These are phyloP conservation scores for Fraxinus excelsior DNA, from an alignment of 257 asterid genomes.

Conservation along the genomic window DNA sequence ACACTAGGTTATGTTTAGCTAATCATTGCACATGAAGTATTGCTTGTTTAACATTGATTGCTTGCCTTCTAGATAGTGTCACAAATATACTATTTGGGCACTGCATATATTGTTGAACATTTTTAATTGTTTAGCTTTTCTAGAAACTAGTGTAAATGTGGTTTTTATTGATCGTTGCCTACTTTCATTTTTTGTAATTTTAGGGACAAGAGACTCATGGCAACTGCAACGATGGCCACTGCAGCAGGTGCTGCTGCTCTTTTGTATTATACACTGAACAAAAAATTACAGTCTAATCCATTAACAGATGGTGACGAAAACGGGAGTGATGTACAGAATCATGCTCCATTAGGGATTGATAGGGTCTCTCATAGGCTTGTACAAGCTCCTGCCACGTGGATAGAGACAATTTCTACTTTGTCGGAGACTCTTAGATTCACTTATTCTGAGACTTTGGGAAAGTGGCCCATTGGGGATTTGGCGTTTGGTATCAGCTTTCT, in stretches of 20 bases:
- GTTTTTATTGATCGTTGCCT: conserved; percentile 16
- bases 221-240: conserved; percentile 99
- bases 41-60: not conserved
- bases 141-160: not conserved
- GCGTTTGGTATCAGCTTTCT: conserved; percentile 98
- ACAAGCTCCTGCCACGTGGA: conserved; percentile 99
- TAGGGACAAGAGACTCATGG: conserved; percentile 73
- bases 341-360: conserved; percentile 56
- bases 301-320: conserved; percentile 55
- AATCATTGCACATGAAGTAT: not conserved
- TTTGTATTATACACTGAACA: conserved; percentile 81
- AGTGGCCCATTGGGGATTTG: conserved; percentile 99
- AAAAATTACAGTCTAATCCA: conserved; percentile 54
- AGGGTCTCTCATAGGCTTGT: conserved; percentile 84
- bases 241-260: conserved; percentile 99
- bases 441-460: conserved; percentile 95
- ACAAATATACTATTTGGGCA: not conserved
- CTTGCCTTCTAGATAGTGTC: conserved; percentile 31
- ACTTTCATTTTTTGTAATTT: conserved; percentile 6
- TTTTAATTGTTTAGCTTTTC: not conserved
- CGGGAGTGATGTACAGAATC: conserved; percentile 46
- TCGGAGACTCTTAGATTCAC: conserved; percentile 97
- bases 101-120: conserved; percentile 3
- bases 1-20: conserved; percentile 5
- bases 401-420: conserved; percentile 90